Conservation (phyloP, 129 eudicot genomes). For the Lactuca saligna region DNA sequence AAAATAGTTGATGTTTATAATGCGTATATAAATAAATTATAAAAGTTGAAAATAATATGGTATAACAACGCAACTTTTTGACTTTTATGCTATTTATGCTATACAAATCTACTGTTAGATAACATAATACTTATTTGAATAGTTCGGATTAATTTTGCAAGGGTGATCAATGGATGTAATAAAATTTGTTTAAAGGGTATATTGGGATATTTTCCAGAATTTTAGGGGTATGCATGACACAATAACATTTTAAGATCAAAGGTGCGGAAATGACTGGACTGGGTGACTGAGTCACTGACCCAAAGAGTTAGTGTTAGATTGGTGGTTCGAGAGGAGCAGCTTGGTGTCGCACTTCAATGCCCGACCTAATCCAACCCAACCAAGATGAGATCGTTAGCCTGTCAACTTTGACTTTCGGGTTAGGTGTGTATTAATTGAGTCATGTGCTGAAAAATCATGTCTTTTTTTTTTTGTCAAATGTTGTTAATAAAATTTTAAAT, state of each 20-base stretch:
- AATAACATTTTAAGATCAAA: background rate
- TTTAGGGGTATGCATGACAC: conserved; percentile 4
- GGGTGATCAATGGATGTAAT: background rate
- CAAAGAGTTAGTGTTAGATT: no score
- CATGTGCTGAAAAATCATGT: conserved; percentile 28
- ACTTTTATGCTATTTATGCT: no score
- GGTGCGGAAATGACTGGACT: background rate
- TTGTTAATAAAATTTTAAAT: background rate
- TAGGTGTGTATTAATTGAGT: conserved; percentile 4
- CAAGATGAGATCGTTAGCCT: background rate
- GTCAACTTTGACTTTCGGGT: conserved; percentile 26
- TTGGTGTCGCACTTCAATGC: conserved; percentile 26
- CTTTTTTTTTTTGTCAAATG: background rate
- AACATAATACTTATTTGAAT: no score
- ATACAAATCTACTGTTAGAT: no score
- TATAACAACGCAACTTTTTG: no score
- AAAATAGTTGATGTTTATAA: no score
- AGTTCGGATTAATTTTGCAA: no score
- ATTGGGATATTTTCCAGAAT: background rate
- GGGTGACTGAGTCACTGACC: no score
- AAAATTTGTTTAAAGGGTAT: background rate
- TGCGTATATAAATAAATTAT: no score
- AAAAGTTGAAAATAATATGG: no score
- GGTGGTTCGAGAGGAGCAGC: conserved; percentile 15
- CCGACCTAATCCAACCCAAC: conserved; percentile 20